These are phyloP conservation scores for Rosa persica DNA, from an alignment of 306 rosid genomes.

Conservation along the genomic window DNA sequence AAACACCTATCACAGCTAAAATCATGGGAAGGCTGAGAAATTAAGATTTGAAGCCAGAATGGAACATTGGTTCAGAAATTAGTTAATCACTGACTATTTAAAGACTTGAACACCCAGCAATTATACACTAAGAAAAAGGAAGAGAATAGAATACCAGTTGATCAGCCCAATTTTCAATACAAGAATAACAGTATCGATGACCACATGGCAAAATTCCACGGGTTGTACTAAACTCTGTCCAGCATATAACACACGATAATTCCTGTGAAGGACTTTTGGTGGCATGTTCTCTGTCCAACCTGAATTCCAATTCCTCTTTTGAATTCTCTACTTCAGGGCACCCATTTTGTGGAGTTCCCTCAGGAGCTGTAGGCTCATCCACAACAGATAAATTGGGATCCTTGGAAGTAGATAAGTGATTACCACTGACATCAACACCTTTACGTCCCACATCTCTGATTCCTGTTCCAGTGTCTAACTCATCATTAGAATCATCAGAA, in stretches of 20 bases:
- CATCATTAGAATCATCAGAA: slow-evolving; percentile 39
- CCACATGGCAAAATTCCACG: slow-evolving; percentile 85
- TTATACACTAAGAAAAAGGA: neutral
- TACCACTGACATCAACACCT: slow-evolving; percentile 34
- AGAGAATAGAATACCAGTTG: slow-evolving; percentile 47
- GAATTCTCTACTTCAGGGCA: slow-evolving; percentile 36
- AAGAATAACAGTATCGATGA: slow-evolving; percentile 80
- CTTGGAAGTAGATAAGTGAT: slow-evolving; percentile 27
- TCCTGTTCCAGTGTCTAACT: slow-evolving; percentile 30
- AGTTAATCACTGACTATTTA: neutral
- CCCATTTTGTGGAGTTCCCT: slow-evolving; percentile 37
- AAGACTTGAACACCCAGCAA: neutral
- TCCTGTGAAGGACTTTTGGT: slow-evolving; percentile 40
- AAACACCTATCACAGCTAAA: neutral
- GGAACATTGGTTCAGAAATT: neutral
- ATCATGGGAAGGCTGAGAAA: neutral
- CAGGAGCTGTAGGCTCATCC: slow-evolving; percentile 27
- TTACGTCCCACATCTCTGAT: slow-evolving; percentile 29
- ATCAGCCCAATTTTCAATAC: slow-evolving; percentile 81
- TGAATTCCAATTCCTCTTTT: slow-evolving; percentile 25
- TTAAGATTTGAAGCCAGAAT: neutral
- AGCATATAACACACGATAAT: slow-evolving; percentile 87
- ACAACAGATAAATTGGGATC: slow-evolving; percentile 30
- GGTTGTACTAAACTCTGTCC: slow-evolving; percentile 66
- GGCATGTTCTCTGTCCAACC: slow-evolving; percentile 28